Evolutionary conservation across 2,329 filamentous ascomycete species (phyloP).

Genomic region (Penicillium concentricum): DNA sequence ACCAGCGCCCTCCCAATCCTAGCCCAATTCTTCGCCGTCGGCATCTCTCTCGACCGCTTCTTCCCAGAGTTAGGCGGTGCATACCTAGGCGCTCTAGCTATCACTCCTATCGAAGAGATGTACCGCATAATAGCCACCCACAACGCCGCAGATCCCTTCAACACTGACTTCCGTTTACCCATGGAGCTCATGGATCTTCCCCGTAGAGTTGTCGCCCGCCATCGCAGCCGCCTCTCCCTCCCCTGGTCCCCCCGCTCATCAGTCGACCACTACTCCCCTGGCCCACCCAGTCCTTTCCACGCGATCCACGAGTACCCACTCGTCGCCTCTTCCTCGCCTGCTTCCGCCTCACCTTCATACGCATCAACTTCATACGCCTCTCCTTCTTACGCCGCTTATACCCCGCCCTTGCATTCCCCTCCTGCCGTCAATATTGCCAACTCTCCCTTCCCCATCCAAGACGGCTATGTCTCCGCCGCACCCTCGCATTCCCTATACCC

Average conservation of each 20-base stretch:
- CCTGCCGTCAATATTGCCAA: constrained; percentile 38
- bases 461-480: constrained; percentile 34
- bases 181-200: constrained; percentile 70
- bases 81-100: constrained; percentile 78
- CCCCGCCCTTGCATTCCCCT: constrained; percentile 43
- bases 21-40: constrained; percentile 87
- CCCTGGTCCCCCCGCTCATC: constrained; percentile 55
- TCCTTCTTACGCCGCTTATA: constrained; percentile 40
- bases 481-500: constrained; percentile 38
- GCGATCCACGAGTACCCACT: constrained; percentile 32
- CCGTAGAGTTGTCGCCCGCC: constrained; percentile 66
- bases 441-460: constrained; percentile 38
- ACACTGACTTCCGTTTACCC: constrained; percentile 60
- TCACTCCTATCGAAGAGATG: constrained; percentile 83
- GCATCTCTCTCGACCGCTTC: constrained; percentile 81
- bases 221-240: constrained; percentile 69
- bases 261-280: constrained; percentile 38
- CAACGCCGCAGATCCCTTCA: constrained; percentile 59
- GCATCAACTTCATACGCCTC: constrained; percentile 21
- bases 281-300: constrained; percentile 37
- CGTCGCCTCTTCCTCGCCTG: constrained; percentile 39
- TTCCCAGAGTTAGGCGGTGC: constrained; percentile 89
- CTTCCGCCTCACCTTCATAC: constrained; percentile 38
- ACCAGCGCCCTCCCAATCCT: constrained; percentile 78
- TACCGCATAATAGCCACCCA: constrained; percentile 70